These are phyloP conservation scores for Solanum piurae DNA, from an alignment of 257 asterid genomes.

Conservation along the genomic window DNA sequence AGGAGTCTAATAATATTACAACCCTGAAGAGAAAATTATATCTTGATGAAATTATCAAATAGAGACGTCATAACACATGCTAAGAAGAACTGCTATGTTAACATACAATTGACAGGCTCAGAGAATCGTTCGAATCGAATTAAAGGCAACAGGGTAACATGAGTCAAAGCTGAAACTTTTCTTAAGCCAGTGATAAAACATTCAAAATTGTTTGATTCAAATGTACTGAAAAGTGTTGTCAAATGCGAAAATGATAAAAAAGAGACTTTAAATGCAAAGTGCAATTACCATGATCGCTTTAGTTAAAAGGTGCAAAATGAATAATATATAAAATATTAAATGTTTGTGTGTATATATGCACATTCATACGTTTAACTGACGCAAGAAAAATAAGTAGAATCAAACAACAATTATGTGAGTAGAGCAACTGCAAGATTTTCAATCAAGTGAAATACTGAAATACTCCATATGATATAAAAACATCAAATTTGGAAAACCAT, in stretches of 20 bases:
- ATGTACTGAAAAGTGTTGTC: background rate
- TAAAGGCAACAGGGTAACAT: background rate
- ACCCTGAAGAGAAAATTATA: background rate
- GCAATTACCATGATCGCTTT: background rate
- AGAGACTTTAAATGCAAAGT: background rate
- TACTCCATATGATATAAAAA: background rate
- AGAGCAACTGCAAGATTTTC: background rate
- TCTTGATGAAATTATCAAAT: background rate
- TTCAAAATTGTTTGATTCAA: background rate
- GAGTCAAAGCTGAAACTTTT: background rate
- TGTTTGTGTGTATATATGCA: background rate
- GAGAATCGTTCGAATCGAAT: background rate
- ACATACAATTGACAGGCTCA: background rate
- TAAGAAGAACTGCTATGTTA: background rate
- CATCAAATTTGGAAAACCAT: background rate
- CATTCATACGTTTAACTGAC: background rate
- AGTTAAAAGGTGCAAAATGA: background rate
- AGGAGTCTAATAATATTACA: background rate
- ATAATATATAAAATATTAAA: background rate
- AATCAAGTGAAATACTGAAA: background rate
- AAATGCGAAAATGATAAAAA: background rate
- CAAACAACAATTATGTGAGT: background rate
- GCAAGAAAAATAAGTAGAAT: background rate
- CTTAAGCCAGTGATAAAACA: background rate
- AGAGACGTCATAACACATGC: background rate